Percentiles rank a stretch among this genome's conserved stretches.
Conservation (phyloP, 345 rosid species). For the Populus alba region DNA sequence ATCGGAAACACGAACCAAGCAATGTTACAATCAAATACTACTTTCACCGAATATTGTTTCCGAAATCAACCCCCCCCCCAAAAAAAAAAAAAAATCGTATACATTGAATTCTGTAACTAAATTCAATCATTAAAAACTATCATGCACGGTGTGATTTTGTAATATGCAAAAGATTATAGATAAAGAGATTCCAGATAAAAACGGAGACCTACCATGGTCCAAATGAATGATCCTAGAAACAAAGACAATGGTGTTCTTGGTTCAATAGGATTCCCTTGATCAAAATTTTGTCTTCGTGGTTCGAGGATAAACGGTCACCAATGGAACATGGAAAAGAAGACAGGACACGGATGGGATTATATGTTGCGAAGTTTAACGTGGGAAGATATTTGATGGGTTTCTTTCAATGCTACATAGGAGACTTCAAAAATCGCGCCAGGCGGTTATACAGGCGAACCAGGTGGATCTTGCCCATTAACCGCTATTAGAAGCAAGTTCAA, state of each 20-base stretch:
- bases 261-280: background rate
- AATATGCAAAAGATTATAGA: no score
- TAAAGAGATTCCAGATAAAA: background rate
- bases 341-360: background rate
- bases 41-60: background rate
- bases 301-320: background rate
- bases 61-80: background rate
- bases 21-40: no score
- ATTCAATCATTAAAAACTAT: background rate
- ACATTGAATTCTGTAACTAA: no score
- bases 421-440: constrained; percentile 31
- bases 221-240: background rate
- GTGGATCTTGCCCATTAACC: constrained; percentile 11
- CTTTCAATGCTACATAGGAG: constrained; percentile 24
- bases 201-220: background rate
- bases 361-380: background rate
- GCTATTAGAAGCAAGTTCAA: background rate
- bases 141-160: no score
- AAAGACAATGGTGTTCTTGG: background rate
- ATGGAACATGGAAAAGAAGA: background rate
- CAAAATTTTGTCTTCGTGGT: background rate
- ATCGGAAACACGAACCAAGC: background rate
- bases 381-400: constrained; percentile 4
- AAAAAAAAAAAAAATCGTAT: no score
- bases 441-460: constrained; percentile 52